Evolutionary conservation across 2,329 filamentous ascomycete genomes (phyloP).

Genomic region (Botrytis porri): DNA sequence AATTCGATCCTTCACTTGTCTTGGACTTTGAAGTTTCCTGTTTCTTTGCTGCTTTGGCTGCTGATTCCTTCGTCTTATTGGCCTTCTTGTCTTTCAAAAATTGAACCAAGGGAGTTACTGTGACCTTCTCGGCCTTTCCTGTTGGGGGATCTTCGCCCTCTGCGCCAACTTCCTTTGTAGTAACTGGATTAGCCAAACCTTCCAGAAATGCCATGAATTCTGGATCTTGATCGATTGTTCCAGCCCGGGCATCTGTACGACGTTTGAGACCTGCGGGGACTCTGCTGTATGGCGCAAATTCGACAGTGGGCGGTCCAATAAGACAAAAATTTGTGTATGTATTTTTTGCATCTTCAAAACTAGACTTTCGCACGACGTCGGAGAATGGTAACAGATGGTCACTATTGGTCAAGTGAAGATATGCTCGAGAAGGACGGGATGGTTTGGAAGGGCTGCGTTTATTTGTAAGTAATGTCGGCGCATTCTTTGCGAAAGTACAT

Average conservation of each 20-base stretch:
- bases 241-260: constrained; percentile 79
- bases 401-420: constrained; percentile 75
- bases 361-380: constrained; percentile 63
- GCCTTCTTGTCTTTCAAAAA: constrained; percentile 91
- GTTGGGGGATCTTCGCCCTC: constrained; percentile 27
- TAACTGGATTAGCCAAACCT: constrained; percentile 69
- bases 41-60: constrained; percentile 54
- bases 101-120: constrained; percentile 84
- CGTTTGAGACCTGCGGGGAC: constrained; percentile 66
- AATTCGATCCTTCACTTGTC: constrained; percentile 47
- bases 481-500: constrained; percentile 38
- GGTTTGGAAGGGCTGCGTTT: constrained; percentile 71
- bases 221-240: constrained; percentile 92
- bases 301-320: constrained; percentile 73
- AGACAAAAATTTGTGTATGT: constrained; percentile 70
- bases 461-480: constrained; percentile 18
- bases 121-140: constrained; percentile 55
- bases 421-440: constrained; percentile 75
- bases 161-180: constrained; percentile 48
- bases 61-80: constrained; percentile 59
- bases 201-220: constrained; percentile 95
- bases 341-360: constrained; percentile 80
- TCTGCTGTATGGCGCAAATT: constrained; percentile 81
- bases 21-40: constrained; percentile 46
- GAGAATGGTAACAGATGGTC: constrained; percentile 65